A percentile compares a stretch with the other conserved stretches of the same genome.
Conservation (phyloP, 2,329 filamentous ascomycete genomes). For the Chrysoporthe austroafricana region DNA sequence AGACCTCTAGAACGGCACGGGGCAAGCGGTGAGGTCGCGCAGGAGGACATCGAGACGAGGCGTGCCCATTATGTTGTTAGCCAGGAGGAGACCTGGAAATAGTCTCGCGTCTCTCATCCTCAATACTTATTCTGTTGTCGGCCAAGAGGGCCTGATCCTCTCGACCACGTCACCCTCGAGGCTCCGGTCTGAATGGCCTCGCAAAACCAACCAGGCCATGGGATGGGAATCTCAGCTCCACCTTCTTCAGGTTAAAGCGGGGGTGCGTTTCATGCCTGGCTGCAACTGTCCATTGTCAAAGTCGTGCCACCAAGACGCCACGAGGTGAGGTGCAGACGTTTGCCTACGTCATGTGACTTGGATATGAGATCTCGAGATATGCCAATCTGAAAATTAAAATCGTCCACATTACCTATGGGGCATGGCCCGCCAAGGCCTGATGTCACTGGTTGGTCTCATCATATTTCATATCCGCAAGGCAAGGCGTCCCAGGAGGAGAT, state of each 20-base stretch:
- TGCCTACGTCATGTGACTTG: slow-evolving; percentile 10
- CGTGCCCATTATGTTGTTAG: neutral
- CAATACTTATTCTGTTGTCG: neutral
- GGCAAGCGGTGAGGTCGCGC: neutral
- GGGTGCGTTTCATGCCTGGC: neutral
- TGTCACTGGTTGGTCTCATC: slow-evolving; percentile 3
- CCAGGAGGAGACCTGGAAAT: neutral
- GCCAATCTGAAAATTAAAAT: slow-evolving; percentile 5
- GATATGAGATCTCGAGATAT: neutral
- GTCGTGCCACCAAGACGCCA: neutral
- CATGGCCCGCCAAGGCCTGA: neutral
- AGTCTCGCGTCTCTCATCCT: neutral
- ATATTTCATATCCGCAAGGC: slow-evolving; percentile 1
- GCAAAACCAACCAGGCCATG: neutral
- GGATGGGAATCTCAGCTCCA: neutral
- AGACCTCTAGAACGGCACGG: neutral
- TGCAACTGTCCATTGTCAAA: neutral
- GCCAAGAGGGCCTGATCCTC: neutral
- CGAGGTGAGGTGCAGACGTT: slow-evolving; percentile 2
- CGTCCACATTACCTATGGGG: slow-evolving; percentile 2
- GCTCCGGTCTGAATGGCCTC: neutral
- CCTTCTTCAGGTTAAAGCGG: neutral
- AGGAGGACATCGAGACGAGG: neutral
- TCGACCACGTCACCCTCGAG: neutral
- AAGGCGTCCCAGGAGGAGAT: neutral